A percentile compares a stretch with the other conserved stretches of the same genome.
phyloP scores from a whole-genome alignment of 2,329 filamentous ascomycete genomes.

The Rutstroemia sp. region DNA sequence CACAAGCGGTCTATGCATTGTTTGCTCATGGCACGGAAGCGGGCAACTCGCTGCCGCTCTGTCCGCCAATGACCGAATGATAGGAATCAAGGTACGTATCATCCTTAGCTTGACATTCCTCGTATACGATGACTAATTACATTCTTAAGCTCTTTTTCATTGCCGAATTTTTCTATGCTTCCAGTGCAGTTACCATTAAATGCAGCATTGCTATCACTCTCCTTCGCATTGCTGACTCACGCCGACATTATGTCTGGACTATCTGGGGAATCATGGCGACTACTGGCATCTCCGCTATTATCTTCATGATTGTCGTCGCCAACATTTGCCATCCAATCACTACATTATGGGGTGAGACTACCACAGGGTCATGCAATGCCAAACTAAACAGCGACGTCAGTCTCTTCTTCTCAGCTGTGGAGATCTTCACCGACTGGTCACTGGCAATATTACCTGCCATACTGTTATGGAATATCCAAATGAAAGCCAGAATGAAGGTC shows the following conservation, averaged over 20 bases:
- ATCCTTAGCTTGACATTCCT: not conserved
- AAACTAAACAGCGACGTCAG: slow-evolving; percentile 28
- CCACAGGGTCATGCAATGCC: slow-evolving; percentile 24
- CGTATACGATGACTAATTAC: slow-evolving; percentile 4
- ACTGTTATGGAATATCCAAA: slow-evolving; percentile 35
- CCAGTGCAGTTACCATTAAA: slow-evolving; percentile 26
- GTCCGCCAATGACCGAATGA: slow-evolving; percentile 12
- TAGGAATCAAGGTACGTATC: slow-evolving; percentile 19
- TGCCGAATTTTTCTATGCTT: slow-evolving; percentile 34
- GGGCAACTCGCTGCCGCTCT: slow-evolving; percentile 21
- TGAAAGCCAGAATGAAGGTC: slow-evolving; percentile 34
- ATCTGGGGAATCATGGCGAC: slow-evolving; percentile 25
- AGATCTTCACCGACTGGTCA: slow-evolving; percentile 35
- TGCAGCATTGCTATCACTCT: slow-evolving; percentile 28
- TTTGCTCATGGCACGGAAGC: slow-evolving; percentile 25
- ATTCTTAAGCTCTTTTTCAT: slow-evolving; percentile 30
- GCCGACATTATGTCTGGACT: slow-evolving; percentile 24
- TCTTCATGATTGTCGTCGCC: slow-evolving; percentile 27
- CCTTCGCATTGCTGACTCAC: slow-evolving; percentile 28
- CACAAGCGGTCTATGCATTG: slow-evolving; percentile 18
- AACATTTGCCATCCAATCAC: slow-evolving; percentile 30
- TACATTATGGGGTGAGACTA: slow-evolving; percentile 23
- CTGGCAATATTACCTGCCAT: slow-evolving; percentile 35
- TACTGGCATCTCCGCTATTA: slow-evolving; percentile 18
- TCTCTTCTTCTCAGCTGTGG: slow-evolving; percentile 32